Percentiles rank a stretch among this genome's conserved stretches.
phyloP scores from a whole-genome alignment of 345 rosid species.

The Aquilaria sinensis region DNA sequence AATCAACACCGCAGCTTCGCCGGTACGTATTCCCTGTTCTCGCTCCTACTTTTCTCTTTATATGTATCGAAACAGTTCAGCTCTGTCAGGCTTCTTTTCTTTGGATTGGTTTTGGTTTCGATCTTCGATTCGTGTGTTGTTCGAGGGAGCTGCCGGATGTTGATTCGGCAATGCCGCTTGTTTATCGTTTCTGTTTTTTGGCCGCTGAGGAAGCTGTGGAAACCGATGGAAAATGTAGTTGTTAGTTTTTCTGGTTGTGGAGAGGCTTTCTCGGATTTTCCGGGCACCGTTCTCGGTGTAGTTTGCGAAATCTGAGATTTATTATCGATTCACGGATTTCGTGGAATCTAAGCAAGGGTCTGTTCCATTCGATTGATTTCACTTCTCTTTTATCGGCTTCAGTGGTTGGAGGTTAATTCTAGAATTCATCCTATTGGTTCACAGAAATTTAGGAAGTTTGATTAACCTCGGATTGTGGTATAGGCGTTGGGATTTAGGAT shows the following conservation, averaged over 20 bases:
- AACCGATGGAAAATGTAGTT: constrained; percentile 15
- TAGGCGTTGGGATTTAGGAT: no score
- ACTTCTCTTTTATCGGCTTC: background rate
- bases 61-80: background rate
- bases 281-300: constrained; percentile 4
- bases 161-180: constrained; percentile 12
- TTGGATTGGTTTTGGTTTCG: background rate
- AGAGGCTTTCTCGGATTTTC: background rate
- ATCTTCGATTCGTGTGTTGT: constrained; percentile 17
- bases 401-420: background rate
- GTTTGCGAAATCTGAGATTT: constrained; percentile 16
- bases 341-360: constrained; percentile 11
- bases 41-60: background rate
- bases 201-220: constrained; percentile 18
- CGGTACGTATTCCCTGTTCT: constrained; percentile 26
- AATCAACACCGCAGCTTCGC: constrained; percentile 30
- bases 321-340: constrained; percentile 10
- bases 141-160: background rate
- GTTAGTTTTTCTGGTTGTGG: background rate
- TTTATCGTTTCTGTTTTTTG: constrained; percentile 16
- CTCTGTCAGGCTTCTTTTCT: background rate
- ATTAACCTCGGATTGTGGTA: no score
- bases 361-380: background rate
- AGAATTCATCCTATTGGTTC: background rate
- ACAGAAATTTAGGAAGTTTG: background rate